Evolutionary conservation across 345 rosid genomes (phyloP).

Genomic region (Excoecaria cochinchinensis): DNA sequence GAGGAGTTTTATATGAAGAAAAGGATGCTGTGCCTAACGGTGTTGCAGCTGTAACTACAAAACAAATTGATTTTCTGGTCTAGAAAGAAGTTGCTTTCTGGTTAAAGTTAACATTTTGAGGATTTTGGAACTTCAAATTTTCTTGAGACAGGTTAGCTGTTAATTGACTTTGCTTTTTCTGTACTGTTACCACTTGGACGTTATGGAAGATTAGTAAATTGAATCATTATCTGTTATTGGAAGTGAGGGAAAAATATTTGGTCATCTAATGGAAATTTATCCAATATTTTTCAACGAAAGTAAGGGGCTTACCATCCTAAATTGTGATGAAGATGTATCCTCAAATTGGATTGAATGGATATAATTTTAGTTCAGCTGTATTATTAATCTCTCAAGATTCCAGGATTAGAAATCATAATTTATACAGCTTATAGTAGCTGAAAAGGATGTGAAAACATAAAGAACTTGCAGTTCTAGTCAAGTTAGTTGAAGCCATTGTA

Average conservation of each 20-base stretch:
- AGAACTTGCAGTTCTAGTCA: neutral
- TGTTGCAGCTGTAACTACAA: no score
- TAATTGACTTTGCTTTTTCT: neutral
- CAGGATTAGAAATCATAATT: neutral
- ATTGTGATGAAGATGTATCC: no score
- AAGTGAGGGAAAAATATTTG: no score
- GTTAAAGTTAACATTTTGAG: neutral
- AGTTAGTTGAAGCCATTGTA: neutral
- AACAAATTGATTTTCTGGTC: neutral
- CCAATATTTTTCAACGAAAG: no score
- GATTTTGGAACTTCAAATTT: neutral
- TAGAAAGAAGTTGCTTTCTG: neutral
- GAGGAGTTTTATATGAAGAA: neutral
- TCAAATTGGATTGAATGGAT: no score
- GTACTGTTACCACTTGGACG: neutral
- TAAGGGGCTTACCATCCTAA: no score
- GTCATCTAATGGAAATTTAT: no score
- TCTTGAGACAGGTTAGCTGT: neutral
- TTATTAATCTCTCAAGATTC: neutral
- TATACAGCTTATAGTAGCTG: neutral
- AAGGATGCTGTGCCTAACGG: neutral
- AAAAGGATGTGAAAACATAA: neutral
- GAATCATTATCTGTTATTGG: no score
- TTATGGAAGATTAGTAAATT: neutral
- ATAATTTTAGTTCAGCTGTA: no score